Base-by-base conservation (phyloP, 2,329 filamentous ascomycete species). In the Trichoderma sp. region DNA sequence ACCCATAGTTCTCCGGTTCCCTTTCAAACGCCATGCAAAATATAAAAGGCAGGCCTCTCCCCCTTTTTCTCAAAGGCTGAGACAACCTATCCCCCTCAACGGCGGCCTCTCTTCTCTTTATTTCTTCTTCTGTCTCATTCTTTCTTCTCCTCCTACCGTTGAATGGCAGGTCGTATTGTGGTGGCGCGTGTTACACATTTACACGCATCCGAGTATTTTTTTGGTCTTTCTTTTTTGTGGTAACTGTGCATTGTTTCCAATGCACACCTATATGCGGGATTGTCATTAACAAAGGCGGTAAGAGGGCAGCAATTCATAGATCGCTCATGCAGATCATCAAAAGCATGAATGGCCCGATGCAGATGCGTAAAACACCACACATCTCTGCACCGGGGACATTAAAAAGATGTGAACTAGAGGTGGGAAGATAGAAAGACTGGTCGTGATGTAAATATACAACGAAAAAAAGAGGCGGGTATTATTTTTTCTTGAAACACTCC, bases 251-350 rank as follows among this genome's bases (percentile, higher is more conserved):
- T 62, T 59, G 41, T 29, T 18, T 29, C 33, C 62, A 50, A 66
- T 45, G 62, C 62, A 53, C 67, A 59, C 45, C 60, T 75, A 67
- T 75, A 71, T 75, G 69, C 71, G 69, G 29, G 45, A 72, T 64
- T 60, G 65, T 71, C 77, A 73, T 78, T 64, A 66, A 77, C 31
- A 73, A 77, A 74, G 76, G 76, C 77, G 75, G 76, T 76, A 77
- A 21, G 76, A 76, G 75, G 77, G 76, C 76, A 78, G 77, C 79
- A 80, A 80, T 81, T 85, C 84, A 80, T 87, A 86, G 84, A 87
- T 88, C 83, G 84, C 85, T 86, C 85, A 85, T 87, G 86, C 86
- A 86, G 81, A 88, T 87, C 85, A 81, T 88, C 76, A 83, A 85
- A 81, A 81, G 82, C 81, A 81, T 81, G 79, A 81, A 78, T 78